Conservation (phyloP, 192 early-diverging fungal species). For the Fimicolochytrium jonesii region DNA sequence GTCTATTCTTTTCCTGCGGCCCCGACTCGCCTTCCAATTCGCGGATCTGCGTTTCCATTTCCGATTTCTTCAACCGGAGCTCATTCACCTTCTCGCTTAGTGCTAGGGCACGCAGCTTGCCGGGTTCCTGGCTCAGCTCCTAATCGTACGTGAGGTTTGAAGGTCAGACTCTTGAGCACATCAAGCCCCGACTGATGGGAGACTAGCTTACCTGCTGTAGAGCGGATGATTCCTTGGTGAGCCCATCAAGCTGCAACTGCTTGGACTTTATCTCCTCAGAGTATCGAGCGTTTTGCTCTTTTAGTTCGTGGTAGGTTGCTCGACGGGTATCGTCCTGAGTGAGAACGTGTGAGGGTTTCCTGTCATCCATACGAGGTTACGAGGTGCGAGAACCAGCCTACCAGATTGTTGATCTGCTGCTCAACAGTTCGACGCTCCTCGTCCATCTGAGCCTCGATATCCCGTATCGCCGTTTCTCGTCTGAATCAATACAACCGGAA, state of each 20-base stretch:
- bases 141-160: slow-evolving; percentile 3
- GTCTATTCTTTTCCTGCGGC: slow-evolving; percentile 42
- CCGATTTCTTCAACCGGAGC: slow-evolving; percentile 30
- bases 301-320: slow-evolving; percentile 32
- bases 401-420: slow-evolving; percentile 43
- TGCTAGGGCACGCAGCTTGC: slow-evolving; percentile 35
- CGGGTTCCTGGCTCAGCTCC: slow-evolving; percentile 38
- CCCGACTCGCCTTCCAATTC: slow-evolving; percentile 38
- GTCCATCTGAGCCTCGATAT: slow-evolving; percentile 46
- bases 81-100: slow-evolving; percentile 40
- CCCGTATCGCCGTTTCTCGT: slow-evolving; percentile 41
- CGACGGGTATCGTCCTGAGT: slow-evolving; percentile 33
- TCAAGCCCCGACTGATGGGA: not conserved
- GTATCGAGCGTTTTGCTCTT: slow-evolving; percentile 38
- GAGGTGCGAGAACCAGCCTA: slow-evolving; percentile 8
- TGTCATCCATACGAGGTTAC: not conserved
- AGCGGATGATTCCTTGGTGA: slow-evolving; percentile 21
- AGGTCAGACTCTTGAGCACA: too few species aligned
- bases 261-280: slow-evolving; percentile 26
- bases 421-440: slow-evolving; percentile 44
- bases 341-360: too few species aligned
- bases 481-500: too few species aligned
- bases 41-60: slow-evolving; percentile 43
- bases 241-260: slow-evolving; percentile 40
- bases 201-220: slow-evolving; percentile 23